Conservation (phyloP, 2,329 filamentous ascomycete genomes). For the Fusarium fracticaudum region DNA sequence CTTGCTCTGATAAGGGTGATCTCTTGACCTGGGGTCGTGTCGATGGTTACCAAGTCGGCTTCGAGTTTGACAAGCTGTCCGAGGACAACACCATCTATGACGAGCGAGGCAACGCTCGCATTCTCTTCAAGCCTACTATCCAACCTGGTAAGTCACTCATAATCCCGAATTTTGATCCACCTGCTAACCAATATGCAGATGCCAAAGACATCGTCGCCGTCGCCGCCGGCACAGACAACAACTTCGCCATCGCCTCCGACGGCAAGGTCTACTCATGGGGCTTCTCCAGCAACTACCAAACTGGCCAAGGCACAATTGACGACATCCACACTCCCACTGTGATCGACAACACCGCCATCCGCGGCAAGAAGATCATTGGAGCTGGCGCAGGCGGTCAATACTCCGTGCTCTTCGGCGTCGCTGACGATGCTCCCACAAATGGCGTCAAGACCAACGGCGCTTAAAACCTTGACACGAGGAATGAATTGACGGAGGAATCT, state of each 20-base stretch:
- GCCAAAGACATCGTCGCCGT: constrained; percentile 64
- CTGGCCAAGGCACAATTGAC: constrained; percentile 79
- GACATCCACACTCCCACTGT: constrained; percentile 80
- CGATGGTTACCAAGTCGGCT: constrained; percentile 63
- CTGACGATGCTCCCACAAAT: constrained; percentile 46
- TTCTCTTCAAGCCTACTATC: constrained; percentile 60
- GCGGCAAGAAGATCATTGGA: constrained; percentile 76
- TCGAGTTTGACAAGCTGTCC: constrained; percentile 61
- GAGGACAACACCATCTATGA: constrained; percentile 69
- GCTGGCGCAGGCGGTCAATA: constrained; percentile 92
- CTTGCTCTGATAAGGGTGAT: constrained; percentile 65
- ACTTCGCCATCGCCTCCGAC: constrained; percentile 74
- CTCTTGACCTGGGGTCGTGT: constrained; percentile 70
- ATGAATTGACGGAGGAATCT: constrained; percentile 15
- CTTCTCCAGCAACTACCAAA: constrained; percentile 83
- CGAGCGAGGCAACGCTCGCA: constrained; percentile 69
- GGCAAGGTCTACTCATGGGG: constrained; percentile 83
- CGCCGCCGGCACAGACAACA: constrained; percentile 76
- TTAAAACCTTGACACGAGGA: constrained; percentile 21
- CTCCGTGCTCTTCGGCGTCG: constrained; percentile 66
- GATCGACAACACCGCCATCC: constrained; percentile 86
- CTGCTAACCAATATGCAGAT: constrained; percentile 42
- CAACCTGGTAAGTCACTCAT: constrained; percentile 54
- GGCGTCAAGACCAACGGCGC: constrained; percentile 42
- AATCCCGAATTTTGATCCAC: neutral